Base-by-base conservation (phyloP, 768 basidiomycete species). In the Leccinum longicurvipes region DNA sequence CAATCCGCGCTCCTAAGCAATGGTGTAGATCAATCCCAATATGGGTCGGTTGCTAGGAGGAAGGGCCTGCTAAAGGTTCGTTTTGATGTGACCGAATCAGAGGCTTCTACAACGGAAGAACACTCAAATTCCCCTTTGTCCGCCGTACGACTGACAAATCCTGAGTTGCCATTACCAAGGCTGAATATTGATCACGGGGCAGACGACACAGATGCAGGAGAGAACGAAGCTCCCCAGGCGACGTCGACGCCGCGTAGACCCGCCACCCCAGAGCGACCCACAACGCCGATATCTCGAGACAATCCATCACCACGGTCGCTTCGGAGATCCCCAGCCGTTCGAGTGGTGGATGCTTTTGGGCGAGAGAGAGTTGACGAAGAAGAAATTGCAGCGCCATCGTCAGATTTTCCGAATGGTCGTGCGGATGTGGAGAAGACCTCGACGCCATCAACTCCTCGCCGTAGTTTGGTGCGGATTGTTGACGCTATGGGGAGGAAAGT, bases 281-380 rank as follows among this genome's bases (percentile, higher is more conserved):
- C 60, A 6, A 67, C 61, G n/a, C 71, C 69, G 1, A 53, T 47
- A 11, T 57, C 64, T 39, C 73, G 63, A n/a, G 63, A 67, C 28
- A 55, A 34, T 59, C 60, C 47, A 56, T 68, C 59, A 46, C 67
- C 69, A 41, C 73, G 70, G 29, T 74, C 72, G 41, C 71, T 74
- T 44, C 76, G 79, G 21, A 82, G 77, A 66, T 75, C 79, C 0
- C 77, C 80, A 6, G 75, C 75, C 48, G 77, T 91, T 32, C 81
- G 86, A 24, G 64, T 90, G n/a, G 72, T 91, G 25, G 88, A 91
- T 70, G 86, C 84, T 8, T 90, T 80, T 66, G 89, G 89, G 9
- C 73, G 82, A 42, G 79, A 83, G 65, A 69, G 72, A 58, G 44
- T 49, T 49, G 48, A 60, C 15, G 57, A 63, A 54, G 57, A 65